Evolutionary conservation across 2,329 filamentous ascomycete genomes (phyloP), one percentile per base, ranked within the genome.

Genomic region (Westerdykella sp.): DNA sequence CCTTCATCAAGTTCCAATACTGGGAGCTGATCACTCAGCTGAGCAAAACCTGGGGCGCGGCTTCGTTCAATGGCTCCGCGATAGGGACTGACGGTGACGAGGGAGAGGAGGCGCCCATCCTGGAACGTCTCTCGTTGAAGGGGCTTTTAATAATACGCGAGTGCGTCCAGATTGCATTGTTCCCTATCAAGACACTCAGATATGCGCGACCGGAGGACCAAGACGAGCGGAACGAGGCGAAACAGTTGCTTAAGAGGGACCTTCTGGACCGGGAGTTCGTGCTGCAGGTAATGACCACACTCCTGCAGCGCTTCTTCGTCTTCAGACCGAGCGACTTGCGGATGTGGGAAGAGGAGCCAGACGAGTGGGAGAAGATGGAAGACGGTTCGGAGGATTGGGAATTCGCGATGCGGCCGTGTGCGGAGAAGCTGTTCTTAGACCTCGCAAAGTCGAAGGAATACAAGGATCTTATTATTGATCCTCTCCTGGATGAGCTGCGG

Each of bases 351-450:
- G 85, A 94, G 59, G 89, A 95, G 45, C 88, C 91, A 0, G 88
- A 98, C 64, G 89, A 94, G 42, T 98, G 93, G 90, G 91, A 96
- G 65, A 83, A 86, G 51, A 82, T 84, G 56, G 89, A 96, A 70
- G 88, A 94, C 57, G 85, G 84, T 47, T 83, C 85, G 30, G 86
- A 88, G 54, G 65, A 66, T 46, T 97, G 86, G 77, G 89, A 97
- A 59, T 96, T 90, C 72, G 87, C 91, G 45, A 84, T 97, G 41
- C 82, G 91, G 25, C 87, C 90, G 2, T 97, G 91, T 62, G 84
- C 93, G 0, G 93, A 98, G 67, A 94, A 90, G 66, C 75, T 98
- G 12, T 95, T 97, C 67, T 76, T 96, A 53, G 90, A 96, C 57
- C 78, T 98, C 14, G 80, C 95, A 47, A 28, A 28, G 11, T 28